Evolutionary conservation across 345 rosid species (phyloP), one percentile per base, ranked within the genome.

Genomic region (Tarenaya hassleriana): DNA sequence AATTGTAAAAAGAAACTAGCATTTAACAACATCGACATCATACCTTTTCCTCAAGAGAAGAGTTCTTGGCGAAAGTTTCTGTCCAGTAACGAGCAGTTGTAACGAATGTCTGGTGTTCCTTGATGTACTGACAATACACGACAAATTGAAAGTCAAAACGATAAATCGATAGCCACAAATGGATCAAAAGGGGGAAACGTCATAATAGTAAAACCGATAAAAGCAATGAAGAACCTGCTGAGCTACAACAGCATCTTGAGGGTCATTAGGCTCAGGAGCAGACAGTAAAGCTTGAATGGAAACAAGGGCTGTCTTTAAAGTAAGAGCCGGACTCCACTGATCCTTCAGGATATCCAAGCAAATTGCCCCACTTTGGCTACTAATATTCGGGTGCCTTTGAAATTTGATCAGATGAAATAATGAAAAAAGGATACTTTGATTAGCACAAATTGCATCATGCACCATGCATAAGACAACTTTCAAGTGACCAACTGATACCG

Each of bases 251-350:
- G 97, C 99, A 77, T 94, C 99, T 73, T 94, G 97, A 63, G 99
- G 99, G 49, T 88, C 99, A 65, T 82, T 88, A 10, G 99, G 95
- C 64, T 84, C 81, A 37, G 99, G 97, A 37, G 97, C 80, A 60
- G 99, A 86, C 13, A 94, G 82, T 41, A 94, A 69, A 29, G 99
- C 99, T 73, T 94, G 97, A 56, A 94, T 54, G 33, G 99, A 94
- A 58, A 88, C 91, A 59, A 94, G 95, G 13, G 99, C 97, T 3
- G 99, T 94, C 80, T 94, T 94, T 56, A 94, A 56, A 47, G 99
- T 94, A 49, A 94, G 88, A 40, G 99, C 99, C 4, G 99, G 99
- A 74, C 99, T 94, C 99, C 99, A 94, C 35, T 94, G 99, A 52
- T 88, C 99, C 73, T 88, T 88, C 80, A 94, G 71, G 69, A 94